Evolutionary conservation across 805 yeast species (phyloP).

Genomic region (Zygosaccharomyces siamensis): DNA sequence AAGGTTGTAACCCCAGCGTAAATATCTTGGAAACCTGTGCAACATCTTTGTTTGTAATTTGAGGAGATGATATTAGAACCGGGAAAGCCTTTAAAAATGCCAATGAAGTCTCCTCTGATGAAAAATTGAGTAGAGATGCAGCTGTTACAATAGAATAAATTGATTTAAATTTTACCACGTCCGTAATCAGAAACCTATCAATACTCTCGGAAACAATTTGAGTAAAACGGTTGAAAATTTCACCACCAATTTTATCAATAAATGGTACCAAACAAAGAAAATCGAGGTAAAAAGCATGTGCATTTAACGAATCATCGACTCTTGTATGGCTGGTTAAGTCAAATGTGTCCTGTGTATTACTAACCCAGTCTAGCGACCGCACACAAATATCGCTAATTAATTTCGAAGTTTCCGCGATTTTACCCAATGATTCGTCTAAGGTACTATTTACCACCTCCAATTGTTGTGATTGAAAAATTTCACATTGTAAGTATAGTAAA

Average conservation of each 20-base stretch:
- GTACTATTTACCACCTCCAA: slow-evolving; percentile 28
- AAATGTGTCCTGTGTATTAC: slow-evolving; percentile 17
- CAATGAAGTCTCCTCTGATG: slow-evolving; percentile 33
- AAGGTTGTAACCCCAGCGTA: slow-evolving; percentile 59
- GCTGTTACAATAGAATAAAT: slow-evolving; percentile 45
- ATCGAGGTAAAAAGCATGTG: slow-evolving; percentile 38
- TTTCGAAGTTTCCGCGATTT: slow-evolving; percentile 36
- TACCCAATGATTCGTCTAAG: slow-evolving; percentile 35
- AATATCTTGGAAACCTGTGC: slow-evolving; percentile 51
- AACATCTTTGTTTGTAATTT: slow-evolving; percentile 45
- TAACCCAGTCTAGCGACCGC: slow-evolving; percentile 21
- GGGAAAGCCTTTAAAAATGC: slow-evolving; percentile 43
- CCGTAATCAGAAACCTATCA: slow-evolving; percentile 42
- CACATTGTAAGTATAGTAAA: slow-evolving; percentile 7
- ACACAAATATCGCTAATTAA: slow-evolving; percentile 29
- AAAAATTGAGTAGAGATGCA: slow-evolving; percentile 49
- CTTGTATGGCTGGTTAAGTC: slow-evolving; percentile 21
- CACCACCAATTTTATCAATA: slow-evolving; percentile 43
- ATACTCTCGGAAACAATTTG: slow-evolving; percentile 48
- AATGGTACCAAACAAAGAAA: slow-evolving; percentile 32
- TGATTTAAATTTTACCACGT: slow-evolving; percentile 16
- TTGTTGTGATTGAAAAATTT: slow-evolving; percentile 12
- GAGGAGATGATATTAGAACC: slow-evolving; percentile 51
- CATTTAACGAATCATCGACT: slow-evolving; percentile 19
- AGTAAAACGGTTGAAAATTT: slow-evolving; percentile 41